These are phyloP conservation scores for Paratinospora sagittata DNA, from an alignment of 164 flowering plant genomes.

Conservation along the genomic window DNA sequence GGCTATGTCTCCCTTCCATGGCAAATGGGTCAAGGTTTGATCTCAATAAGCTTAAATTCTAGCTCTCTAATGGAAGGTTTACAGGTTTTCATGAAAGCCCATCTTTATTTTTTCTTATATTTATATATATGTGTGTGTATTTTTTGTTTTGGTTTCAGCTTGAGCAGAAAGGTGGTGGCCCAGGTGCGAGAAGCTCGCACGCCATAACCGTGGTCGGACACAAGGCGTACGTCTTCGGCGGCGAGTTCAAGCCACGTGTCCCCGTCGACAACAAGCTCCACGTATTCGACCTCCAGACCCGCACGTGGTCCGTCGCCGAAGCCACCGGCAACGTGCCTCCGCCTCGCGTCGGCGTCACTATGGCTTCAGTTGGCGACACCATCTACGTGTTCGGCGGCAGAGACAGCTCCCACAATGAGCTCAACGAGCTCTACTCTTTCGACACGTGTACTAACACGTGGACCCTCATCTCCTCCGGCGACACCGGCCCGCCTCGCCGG, in stretches of 20 bases:
- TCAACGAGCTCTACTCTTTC: constrained; percentile 78
- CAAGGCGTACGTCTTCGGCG: constrained; percentile 86
- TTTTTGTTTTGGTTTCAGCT: constrained; percentile 37
- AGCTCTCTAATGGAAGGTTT: not conserved
- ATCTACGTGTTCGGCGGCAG: constrained; percentile 91
- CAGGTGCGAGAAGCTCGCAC: constrained; percentile 93
- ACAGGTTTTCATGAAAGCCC: not conserved
- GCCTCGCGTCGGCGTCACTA: constrained; percentile 85
- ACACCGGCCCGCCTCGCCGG: constrained; percentile 54
- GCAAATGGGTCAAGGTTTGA: constrained; percentile 53
- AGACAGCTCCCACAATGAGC: constrained; percentile 64
- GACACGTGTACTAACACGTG: constrained; percentile 60
- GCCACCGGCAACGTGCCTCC: constrained; percentile 81
- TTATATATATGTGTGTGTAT: too few species aligned
- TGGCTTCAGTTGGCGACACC: constrained; percentile 57
- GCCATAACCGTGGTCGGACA: constrained; percentile 63
- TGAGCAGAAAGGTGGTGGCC: constrained; percentile 57
- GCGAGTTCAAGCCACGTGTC: constrained; percentile 75
- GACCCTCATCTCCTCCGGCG: constrained; percentile 55
- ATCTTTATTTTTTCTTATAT: not conserved
- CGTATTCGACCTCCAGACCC: constrained; percentile 54
- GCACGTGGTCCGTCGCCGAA: constrained; percentile 61
- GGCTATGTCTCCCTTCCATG: constrained; percentile 28
- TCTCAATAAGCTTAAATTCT: too few species aligned
- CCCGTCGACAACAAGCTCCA: constrained; percentile 81